Base-by-base conservation (phyloP, 2,329 filamentous ascomycete genomes). In the Arthrobotrys iridis region DNA sequence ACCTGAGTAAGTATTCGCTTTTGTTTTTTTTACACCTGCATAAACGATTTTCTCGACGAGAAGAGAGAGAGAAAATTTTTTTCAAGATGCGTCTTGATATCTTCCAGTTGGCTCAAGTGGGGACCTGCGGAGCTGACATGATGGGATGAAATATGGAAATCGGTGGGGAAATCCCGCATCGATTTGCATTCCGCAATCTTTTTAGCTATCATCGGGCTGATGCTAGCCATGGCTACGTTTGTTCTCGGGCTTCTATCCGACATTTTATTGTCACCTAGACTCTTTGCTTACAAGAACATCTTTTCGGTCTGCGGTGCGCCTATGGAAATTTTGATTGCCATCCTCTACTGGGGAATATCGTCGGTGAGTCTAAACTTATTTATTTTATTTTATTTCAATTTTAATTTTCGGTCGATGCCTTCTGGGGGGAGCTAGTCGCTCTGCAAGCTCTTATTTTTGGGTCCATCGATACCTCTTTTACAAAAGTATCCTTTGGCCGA, bases 331-430 rank as follows among this genome's bases (percentile, higher is more conserved):
- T 83, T 93, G 63, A 90, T 93, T 80, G 89, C 86, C 77, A 82
- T 91, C 28, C 83, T 93, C 1, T 93, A 93, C 82, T 93, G 91
- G 90, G 86, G 88, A 8, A 84, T 93, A 18, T 85, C 85, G 52
- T 82, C 87, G 71, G 82, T 83, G 79, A 71, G 80, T 78, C 10
- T 35, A 37, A 40, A 11, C 11, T 37, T 66, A 64, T 58, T 71
- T 52, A 30, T 63, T 52, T 73, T 62, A 57, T 59, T 43, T 59
- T 48, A 57, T 52, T 57, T 30, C 37, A 5, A 7, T 6, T 37
- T n/a, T 22, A 28, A 26, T 28, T 30, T 30, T 30, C 33, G 30
- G 52, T 62, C 13, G 11, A 62, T 62, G 20, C 43, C 50, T 46
- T 18, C 60, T 68, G 18, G 43, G 11, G n/a, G 13, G 28, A 67